Base-by-base conservation (phyloP, 768 basidiomycete species). In the Suillus alpinus region DNA sequence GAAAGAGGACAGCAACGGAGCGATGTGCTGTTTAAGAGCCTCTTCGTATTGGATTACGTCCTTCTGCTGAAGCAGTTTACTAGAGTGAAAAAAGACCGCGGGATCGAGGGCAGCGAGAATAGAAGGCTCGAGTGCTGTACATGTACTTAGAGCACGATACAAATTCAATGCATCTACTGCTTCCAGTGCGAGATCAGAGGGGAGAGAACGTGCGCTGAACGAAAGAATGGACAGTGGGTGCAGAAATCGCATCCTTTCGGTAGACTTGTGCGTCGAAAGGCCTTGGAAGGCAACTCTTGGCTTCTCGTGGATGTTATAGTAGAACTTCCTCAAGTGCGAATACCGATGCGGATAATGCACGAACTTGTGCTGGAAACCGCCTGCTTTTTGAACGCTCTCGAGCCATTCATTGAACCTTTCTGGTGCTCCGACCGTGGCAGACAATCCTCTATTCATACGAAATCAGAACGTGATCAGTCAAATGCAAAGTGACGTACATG, bases 291-390 rank as follows among this genome's bases (percentile, higher is more conserved):
- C 5, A 39, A 16, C 16, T 20, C 50, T 23, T 1, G 66, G 66
- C 41, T 57, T 18, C 23, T 67, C 60, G 31, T 74, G 62, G 1
- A 79, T 69, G 39, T 76, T 68, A 65, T 88, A 91, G 60, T 74
- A 78, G 68, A 81, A 88, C 69, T 91, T 91, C 47, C 89, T 82
- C 2, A 91, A 79, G 64, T 89, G 87, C 4, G 87, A 89, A 68
- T 89, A 91, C 12, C 89, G 83, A 70, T 89, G 84, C 1, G 81
- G 83, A 68, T 89, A 85, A 57, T 84, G 70, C 44, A 91, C 80
- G 67, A 86, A 84, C 2, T 75, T 76, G 68, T 90, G 84, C 32
- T 82, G 71, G 71, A 82, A 86, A 0, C 83, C 82, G 57, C 86
- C 84, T 0, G 82, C 78, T 56, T 70, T 67, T 69, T 91, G 88